Base-by-base conservation (phyloP, 163 green algal genomes). In the Prototheca wickerhamii region DNA sequence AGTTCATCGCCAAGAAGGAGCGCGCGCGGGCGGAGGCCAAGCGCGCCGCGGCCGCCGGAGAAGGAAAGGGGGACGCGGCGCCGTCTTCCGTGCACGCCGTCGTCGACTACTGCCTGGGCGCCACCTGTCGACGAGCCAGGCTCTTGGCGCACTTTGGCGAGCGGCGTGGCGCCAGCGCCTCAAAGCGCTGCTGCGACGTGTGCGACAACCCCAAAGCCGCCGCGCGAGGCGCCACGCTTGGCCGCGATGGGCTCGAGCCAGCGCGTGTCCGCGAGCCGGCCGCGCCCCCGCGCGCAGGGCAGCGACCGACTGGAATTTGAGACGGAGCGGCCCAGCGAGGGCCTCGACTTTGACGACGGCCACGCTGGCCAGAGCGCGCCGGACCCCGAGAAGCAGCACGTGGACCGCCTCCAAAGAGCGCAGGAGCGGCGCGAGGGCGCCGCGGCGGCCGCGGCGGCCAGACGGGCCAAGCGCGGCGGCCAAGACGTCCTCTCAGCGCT, bases 131-230 rank as follows among this genome's bases (percentile, higher is more conserved):
- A 5, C 69, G 77, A 2, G 61, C 64, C 2, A 21, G 35, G 20
- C 42, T 84, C 28, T 68, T 84, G 49, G 43, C 33, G 1, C 65
- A 79, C 37, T 84, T 84, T 71, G 77, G 74, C 5, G 76, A 84
- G 63, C 2, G 2, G 7, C 54, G 70, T 7, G 40, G 18, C 49
- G 5, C 26, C 59, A 1, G 25, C 40, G 26, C 34, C 20, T 12
- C 33, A 23, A 4, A 7, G 23, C 18, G 40, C 40, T 56, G 63
- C 64, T 77, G 74, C 46, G 73, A 80, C 55, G 62, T 61, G 4
- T 80, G 73, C 51, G 42, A 60, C 4, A 50, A 73, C 30, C 20
- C 60, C 1, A 61, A 55, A 1, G 46, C 20, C 0, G 46, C 49
- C 5, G 60, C 54, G 1, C 12, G 17, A 25, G 50, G 58, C 28